Conservation (phyloP, 2,329 filamentous ascomycete genomes). For the Eurotiales sp. region DNA sequence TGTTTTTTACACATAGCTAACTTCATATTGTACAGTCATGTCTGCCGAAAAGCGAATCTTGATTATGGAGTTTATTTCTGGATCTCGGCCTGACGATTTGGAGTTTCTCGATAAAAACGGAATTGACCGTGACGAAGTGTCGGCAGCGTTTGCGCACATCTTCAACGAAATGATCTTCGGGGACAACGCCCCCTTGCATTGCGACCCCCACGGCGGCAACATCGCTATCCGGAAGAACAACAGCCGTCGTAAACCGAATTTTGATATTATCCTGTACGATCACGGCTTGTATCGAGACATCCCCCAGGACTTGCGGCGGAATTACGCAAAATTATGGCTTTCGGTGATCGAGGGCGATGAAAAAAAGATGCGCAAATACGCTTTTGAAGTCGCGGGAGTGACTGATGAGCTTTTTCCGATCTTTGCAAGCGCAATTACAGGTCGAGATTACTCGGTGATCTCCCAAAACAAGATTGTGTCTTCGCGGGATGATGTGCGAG, state of each 20-base stretch:
- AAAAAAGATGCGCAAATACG: constrained; percentile 78
- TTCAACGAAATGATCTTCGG: constrained; percentile 99
- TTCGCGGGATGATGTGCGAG: constrained; percentile 61
- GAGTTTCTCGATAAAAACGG: constrained; percentile 77
- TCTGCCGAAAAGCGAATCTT: constrained; percentile 87
- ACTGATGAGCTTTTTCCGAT: constrained; percentile 87
- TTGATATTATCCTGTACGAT: constrained; percentile 94
- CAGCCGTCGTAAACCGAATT: constrained; percentile 64
- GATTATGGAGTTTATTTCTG: constrained; percentile 91
- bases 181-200: constrained; percentile 81
- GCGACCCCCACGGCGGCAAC: constrained; percentile 95
- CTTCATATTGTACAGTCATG: constrained; percentile 52
- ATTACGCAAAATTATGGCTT: constrained; percentile 96
- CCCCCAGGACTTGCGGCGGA: constrained; percentile 69
- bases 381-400: constrained; percentile 83
- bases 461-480: constrained; percentile 53
- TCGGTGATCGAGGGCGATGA: constrained; percentile 91
- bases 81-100: constrained; percentile 82
- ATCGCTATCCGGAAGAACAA: constrained; percentile 82
- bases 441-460: constrained; percentile 80
- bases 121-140: constrained; percentile 94
- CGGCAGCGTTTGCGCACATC: constrained; percentile 80
- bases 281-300: constrained; percentile 96
- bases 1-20: too few relatives aligned
- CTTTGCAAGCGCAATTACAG: constrained; percentile 94